Conservation (phyloP, 2,329 filamentous ascomycete species). For the Fusarium sp. region DNA sequence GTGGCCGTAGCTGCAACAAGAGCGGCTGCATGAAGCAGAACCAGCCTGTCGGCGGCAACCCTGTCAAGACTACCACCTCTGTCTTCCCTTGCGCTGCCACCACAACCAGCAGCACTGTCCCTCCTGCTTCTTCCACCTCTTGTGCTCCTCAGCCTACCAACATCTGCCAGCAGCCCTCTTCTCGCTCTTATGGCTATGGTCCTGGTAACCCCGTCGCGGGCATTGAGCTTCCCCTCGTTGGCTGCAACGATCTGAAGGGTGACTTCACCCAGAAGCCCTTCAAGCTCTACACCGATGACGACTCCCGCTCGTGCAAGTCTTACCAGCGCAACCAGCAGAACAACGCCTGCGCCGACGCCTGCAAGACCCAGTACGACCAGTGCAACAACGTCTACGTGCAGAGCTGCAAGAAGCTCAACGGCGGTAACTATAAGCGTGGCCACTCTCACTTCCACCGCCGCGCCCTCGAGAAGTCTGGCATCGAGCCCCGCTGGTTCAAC, state of each 20-base stretch:
- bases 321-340: conserved; percentile 54
- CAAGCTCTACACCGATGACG: conserved; percentile 63
- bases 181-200: conserved; percentile 73
- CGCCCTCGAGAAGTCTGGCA: conserved; percentile 39
- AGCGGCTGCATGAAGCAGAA: conserved; percentile 56
- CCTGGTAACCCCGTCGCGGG: conserved; percentile 69
- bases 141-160: conserved; percentile 62
- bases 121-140: conserved; percentile 48
- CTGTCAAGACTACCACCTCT: conserved; percentile 51
- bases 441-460: conserved; percentile 43
- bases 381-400: conserved; percentile 63
- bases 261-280: conserved; percentile 60
- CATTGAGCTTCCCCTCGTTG: conserved; percentile 64
- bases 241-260: conserved; percentile 63
- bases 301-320: conserved; percentile 57
- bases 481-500: conserved; percentile 44
- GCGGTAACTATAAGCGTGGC: conserved; percentile 36
- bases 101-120: conserved; percentile 47
- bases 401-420: conserved; percentile 56
- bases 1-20: conserved; percentile 55
- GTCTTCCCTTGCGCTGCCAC: conserved; percentile 50
- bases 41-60: conserved; percentile 52
- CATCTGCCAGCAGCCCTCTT: conserved; percentile 66
- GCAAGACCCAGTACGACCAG: conserved; percentile 63
- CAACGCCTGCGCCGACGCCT: conserved; percentile 64